phyloP scores from a whole-genome alignment of 441 rosid genomes.

The Breynia disticha region DNA sequence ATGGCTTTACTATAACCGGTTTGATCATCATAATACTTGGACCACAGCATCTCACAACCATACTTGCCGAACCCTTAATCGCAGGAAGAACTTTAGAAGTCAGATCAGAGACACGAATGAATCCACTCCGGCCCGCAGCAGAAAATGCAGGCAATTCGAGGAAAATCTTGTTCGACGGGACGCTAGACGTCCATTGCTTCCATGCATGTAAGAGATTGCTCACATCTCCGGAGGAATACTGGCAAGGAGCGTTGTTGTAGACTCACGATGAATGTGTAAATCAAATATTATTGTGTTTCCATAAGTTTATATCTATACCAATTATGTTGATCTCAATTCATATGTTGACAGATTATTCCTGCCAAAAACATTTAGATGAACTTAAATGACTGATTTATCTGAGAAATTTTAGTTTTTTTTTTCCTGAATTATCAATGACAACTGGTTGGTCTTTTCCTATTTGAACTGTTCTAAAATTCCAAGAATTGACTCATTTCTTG shows the following conservation, averaged over 20 bases:
- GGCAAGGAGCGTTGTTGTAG: slow-evolving; percentile 35
- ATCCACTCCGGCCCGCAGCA: slow-evolving; percentile 27
- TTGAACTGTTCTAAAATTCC: too few species aligned
- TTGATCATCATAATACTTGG: slow-evolving; percentile 20
- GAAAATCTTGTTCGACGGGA: slow-evolving; percentile 18
- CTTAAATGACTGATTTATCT: too few species aligned
- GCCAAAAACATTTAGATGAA: too few species aligned
- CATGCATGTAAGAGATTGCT: slow-evolving; percentile 19
- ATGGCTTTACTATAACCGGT: slow-evolving; percentile 22
- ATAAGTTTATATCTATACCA: too few species aligned
- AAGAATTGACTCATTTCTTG: too few species aligned
- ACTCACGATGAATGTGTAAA: too few species aligned
- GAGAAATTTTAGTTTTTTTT: too few species aligned
- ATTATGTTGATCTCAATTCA: too few species aligned
- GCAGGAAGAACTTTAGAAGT: slow-evolving; percentile 21
- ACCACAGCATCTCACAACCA: slow-evolving; percentile 28
- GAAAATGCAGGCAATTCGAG: slow-evolving; percentile 27
- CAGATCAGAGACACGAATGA: slow-evolving; percentile 21
- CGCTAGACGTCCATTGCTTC: slow-evolving; percentile 25
- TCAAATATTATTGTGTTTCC: too few species aligned
- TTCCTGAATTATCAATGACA: too few species aligned
- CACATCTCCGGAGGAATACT: slow-evolving; percentile 16
- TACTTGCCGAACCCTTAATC: slow-evolving; percentile 20
- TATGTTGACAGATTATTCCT: too few species aligned
- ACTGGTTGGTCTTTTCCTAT: too few species aligned